Base-by-base conservation (phyloP, 2,329 filamentous ascomycete genomes). In the Grosmannia huntii region DNA sequence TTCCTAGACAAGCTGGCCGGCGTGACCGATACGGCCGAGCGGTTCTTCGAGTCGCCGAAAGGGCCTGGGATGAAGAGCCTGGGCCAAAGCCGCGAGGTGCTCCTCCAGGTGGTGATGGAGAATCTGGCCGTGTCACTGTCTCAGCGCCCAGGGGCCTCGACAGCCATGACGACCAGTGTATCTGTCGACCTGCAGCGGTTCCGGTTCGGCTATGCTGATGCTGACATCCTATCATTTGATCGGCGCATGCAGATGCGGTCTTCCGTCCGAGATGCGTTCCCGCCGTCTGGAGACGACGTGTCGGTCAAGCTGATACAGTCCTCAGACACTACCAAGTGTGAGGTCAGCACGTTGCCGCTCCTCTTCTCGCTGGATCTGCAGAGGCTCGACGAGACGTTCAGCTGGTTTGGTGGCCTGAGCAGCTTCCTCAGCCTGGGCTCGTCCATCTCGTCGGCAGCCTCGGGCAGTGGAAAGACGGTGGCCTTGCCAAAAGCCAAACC, bases 391-490 rank as follows among this genome's bases (percentile, higher is more conserved):
- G 90, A 96, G 65, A 89, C 89, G 0, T 84, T 97, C 60, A 83
- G 83, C 58, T 90, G 89, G 78, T 91, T 96, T 70, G 94, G 94
- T 41, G 94, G 94, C 0, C 75, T 99, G 50, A 96, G 91, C 69
- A 90, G 90, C 63, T 86, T 99, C 56, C 75, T 99, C 50, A 95
- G 94, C 65, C 81, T 96, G 68, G 89, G 90, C 62, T 87, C 82
- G 60, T 96, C 92, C 0, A 87, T 95, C 62, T 83, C 86, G 12
- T 90, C 88, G 0, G 86, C 82, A 60, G 79, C 82, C n/a, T 82
- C 84, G 1, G 41, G 41, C 19, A 19, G 7, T n/a, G 41, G 41
- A 19, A 44, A 46, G 16, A 69, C 69, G 3, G 33, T 31, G 3
- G 27, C 16, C 41, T 19, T n/a, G 41, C 72, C 38, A 70, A 71